Evolutionary conservation across 495 filamentous ascomycete species (phyloP), one percentile per base, ranked within the genome.

Genomic region (Daldinia vernicosa): DNA sequence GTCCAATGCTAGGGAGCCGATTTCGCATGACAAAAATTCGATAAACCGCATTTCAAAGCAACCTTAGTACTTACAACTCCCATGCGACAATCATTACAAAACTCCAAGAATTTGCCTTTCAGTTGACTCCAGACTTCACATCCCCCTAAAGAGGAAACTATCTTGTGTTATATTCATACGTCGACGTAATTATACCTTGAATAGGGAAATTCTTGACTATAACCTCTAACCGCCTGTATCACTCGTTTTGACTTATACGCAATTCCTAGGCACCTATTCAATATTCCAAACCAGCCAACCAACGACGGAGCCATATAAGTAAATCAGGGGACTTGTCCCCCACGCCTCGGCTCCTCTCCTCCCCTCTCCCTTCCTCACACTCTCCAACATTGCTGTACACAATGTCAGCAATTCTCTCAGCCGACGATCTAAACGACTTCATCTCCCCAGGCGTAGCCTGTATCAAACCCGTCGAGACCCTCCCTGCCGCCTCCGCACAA

Each of bases 381-480:
- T 62, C 64, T 37, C 54, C 50, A 22, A 53, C 14, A 43, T 27
- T 26, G 24, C n/a, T 26, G 37, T 33, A 40, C 76, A 85, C 77
- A 63, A 98, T 98, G 95, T 95, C 91, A 69, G 95, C 95, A 28
- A 98, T 99, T 68, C 90, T 99, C 65, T 98, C 94, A 56, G 92
- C 91, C 67, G 94, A 98, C 81, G 93, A 97, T 79, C 84, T 99
- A 67, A 99, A 99, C 83, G 95, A 99, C 84, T 99, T 99, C 83
- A 99, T 99, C 76, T 94, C 91, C 32, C 95, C 95, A 6, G 95
- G 95, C 37, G 93, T 99, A 66, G 95, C 95, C 37, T 99, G 95
- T 80, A 98, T 99, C 80, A 99, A 99, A 76, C 95, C 95, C 19
- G 88, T 99, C 70, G 95, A 99, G 78, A 93, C 92, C 1, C 86